Conservation (phyloP, 2,329 filamentous ascomycete genomes). For the Fusarium avenaceum region DNA sequence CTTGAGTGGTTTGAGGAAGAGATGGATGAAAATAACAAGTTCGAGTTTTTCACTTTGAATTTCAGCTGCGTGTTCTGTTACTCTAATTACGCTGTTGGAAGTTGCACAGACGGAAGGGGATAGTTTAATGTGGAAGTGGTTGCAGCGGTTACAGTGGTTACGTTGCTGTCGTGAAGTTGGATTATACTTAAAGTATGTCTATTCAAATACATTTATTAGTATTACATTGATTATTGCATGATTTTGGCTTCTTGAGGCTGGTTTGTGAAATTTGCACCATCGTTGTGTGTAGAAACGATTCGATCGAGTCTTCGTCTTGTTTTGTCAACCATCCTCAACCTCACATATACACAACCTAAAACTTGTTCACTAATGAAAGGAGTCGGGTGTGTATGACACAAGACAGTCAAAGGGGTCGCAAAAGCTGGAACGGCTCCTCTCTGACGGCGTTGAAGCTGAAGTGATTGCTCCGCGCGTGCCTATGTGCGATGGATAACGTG, state of each 20-base stretch:
- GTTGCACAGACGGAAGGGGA: not conserved
- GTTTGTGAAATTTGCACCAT: not conserved
- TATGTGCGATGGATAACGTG: slow-evolving; percentile 3
- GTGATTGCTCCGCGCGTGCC: not conserved
- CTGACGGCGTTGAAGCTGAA: not conserved
- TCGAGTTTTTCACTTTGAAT: not conserved
- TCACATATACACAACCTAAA: not conserved
- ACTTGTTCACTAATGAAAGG: not conserved
- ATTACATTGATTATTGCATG: not conserved
- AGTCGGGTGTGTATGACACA: not conserved
- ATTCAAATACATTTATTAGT: slow-evolving; percentile 1
- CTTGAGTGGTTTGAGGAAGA: slow-evolving; percentile 21
- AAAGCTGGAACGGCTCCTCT: no score
- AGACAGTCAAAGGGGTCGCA: no score
- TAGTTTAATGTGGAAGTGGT: slow-evolving; percentile 19
- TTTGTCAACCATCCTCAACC: not conserved
- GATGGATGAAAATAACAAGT: slow-evolving; percentile 27
- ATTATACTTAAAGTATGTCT: slow-evolving; percentile 7
- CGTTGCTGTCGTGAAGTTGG: slow-evolving; percentile 12
- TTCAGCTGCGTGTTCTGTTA: slow-evolving; percentile 6
- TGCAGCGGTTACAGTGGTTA: not conserved
- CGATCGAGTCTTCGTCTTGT: not conserved
- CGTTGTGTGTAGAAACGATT: not conserved
- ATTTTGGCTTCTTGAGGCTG: no score
- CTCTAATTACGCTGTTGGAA: not conserved